phyloP scores from a whole-genome alignment of 176 grass and related monocot genomes.

The Carex cristatella region DNA sequence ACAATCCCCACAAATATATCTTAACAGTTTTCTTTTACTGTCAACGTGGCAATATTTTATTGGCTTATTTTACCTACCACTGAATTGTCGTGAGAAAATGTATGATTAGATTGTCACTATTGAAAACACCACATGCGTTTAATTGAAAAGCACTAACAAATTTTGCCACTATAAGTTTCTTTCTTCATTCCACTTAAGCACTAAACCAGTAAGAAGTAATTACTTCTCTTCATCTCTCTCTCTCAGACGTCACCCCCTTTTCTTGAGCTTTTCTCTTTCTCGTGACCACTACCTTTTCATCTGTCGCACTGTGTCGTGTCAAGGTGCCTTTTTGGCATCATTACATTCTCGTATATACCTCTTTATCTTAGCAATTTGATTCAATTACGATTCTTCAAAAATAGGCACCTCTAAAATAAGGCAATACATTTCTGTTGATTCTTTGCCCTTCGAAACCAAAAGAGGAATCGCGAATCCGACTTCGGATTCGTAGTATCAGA shows the following conservation, averaged over 20 bases:
- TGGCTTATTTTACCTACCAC: not conserved
- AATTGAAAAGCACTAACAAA: not conserved
- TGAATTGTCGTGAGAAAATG: not conserved
- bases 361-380: not conserved
- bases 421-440: not conserved
- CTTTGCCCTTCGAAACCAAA: not conserved
- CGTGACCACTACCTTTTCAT: conserved; percentile 9
- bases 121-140: not conserved
- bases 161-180: not conserved
- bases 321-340: not conserved
- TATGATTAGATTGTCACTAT: not conserved
- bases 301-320: not conserved
- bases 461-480: not conserved
- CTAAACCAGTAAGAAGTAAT: not conserved
- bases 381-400: not conserved
- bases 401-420: not conserved
- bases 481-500: not conserved
- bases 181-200: not conserved
- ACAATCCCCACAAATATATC: not conserved
- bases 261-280: not conserved
- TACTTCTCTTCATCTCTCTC: not conserved
- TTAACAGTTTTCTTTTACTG: not conserved
- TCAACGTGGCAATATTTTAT: not conserved
- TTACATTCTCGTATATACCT: conserved; percentile 4
- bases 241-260: not conserved